A percentile compares a stretch with the other conserved stretches of the same genome.
These are phyloP conservation scores for Cymbomonas tetramitiformis DNA, from an alignment of 139 green algal genomes.

Conservation along the genomic window DNA sequence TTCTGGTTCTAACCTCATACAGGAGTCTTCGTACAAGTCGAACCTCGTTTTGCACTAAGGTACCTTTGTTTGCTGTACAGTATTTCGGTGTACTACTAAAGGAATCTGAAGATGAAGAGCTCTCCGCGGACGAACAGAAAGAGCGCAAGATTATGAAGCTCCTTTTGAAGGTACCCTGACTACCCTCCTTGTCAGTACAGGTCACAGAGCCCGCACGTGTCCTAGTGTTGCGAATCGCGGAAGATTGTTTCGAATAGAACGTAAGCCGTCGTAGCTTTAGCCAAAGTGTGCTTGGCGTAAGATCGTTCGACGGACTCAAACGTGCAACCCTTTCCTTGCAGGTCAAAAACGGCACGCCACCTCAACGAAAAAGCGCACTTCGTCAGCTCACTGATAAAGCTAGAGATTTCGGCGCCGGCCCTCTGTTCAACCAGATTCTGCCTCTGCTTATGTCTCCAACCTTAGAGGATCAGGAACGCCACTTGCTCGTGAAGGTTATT, in stretches of 20 bases:
- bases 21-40: too few relatives aligned
- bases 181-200: too few relatives aligned
- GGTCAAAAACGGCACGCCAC: slow-evolving; percentile 97
- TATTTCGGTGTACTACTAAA: slow-evolving; percentile 81
- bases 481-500: slow-evolving; percentile 88
- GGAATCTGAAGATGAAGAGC: slow-evolving; percentile 73
- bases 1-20: too few relatives aligned
- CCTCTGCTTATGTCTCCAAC: slow-evolving; percentile 95
- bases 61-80: too few relatives aligned
- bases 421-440: slow-evolving; percentile 96
- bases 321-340: background rate
- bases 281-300: background rate
- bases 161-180: slow-evolving; percentile 94
- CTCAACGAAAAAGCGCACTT: slow-evolving; percentile 86
- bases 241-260: background rate
- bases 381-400: slow-evolving; percentile 95
- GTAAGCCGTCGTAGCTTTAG: background rate
- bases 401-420: slow-evolving; percentile 78
- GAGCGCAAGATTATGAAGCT: slow-evolving; percentile 98
- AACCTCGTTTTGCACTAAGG: too few relatives aligned
- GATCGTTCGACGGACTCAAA: background rate
- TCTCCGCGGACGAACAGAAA: slow-evolving; percentile 80
- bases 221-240: too few relatives aligned
- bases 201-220: too few relatives aligned
- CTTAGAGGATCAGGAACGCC: slow-evolving; percentile 94